Conservation (phyloP, 306 rosid species). For the Myrica gale region DNA sequence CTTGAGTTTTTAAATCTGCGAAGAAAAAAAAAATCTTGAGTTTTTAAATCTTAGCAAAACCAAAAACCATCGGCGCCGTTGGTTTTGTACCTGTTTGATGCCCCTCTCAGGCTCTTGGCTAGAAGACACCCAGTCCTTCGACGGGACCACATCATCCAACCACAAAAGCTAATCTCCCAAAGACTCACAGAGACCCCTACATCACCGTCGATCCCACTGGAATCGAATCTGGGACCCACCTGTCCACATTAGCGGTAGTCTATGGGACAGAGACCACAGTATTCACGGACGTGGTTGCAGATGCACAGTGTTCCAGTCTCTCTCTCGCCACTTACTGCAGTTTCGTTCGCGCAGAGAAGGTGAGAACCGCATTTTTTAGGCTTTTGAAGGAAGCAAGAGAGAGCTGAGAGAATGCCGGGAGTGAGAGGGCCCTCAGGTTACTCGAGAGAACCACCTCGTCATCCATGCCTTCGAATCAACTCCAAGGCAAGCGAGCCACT, state of each 20-base stretch:
- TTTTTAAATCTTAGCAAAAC: background rate
- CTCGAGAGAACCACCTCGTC: slow-evolving; percentile 69
- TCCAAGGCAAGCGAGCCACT: slow-evolving; percentile 45
- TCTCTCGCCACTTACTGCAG: too few species aligned
- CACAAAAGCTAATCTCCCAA: too few species aligned
- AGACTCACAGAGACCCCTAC: background rate
- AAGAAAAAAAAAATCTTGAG: too few species aligned
- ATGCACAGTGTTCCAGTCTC: too few species aligned
- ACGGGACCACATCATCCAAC: background rate
- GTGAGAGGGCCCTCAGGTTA: slow-evolving; percentile 68
- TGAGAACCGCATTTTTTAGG: background rate
- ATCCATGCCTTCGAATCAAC: slow-evolving; percentile 57
- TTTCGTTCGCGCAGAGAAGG: background rate
- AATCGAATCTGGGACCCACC: background rate
- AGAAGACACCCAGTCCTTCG: background rate
- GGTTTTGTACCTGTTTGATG: background rate
- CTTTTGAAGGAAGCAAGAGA: background rate
- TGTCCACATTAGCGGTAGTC: background rate
- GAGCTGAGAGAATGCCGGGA: slow-evolving; percentile 54
- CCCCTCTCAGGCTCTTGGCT: background rate
- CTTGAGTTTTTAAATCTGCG: too few species aligned
- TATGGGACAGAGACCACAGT: too few species aligned
- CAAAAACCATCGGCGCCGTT: background rate
- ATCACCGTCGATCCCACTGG: background rate
- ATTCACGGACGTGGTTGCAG: too few species aligned